A percentile compares a stretch with the other conserved stretches of the same genome.
These are phyloP conservation scores for Solidago caesia DNA, from an alignment of 129 eudicot species.

Conservation along the genomic window DNA sequence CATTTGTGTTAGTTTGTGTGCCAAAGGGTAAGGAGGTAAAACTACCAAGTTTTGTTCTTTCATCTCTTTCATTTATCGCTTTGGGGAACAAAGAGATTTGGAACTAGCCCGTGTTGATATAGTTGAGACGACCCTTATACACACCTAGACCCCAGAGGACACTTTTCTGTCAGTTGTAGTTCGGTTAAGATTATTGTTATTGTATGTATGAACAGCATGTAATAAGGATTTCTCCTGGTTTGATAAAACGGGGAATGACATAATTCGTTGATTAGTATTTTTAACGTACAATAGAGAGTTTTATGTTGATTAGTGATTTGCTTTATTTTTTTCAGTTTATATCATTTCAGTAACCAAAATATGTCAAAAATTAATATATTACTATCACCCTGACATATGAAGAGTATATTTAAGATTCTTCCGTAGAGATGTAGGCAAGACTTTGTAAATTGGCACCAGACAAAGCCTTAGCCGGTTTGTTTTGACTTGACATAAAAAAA, in stretches of 20 bases:
- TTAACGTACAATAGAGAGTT: conserved; percentile 17
- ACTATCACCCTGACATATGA: neutral
- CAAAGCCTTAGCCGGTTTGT: neutral
- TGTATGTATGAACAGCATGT: conserved; percentile 16
- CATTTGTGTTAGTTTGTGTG: conserved; percentile 16
- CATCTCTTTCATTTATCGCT: conserved; percentile 19
- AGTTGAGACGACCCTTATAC: conserved; percentile 7
- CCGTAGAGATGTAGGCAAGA: neutral
- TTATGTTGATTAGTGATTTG: conserved; percentile 14
- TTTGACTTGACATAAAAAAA: neutral
- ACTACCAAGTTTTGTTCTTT: conserved; percentile 11
- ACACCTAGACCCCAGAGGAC: neutral
- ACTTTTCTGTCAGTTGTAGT: conserved; percentile 11
- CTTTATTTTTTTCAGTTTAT: neutral
- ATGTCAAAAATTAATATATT: neutral
- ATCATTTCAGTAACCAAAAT: neutral
- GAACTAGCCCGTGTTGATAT: conserved; percentile 29
- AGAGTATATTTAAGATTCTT: neutral
- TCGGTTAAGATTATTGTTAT: conserved; percentile 20
- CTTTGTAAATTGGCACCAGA: neutral
- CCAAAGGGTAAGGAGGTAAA: conserved; percentile 26
- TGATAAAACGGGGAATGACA: neutral
- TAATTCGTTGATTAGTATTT: conserved; percentile 14
- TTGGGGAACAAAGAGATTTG: conserved; percentile 26
- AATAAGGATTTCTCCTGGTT: conserved; percentile 25